A percentile compares a stretch with the other conserved stretches of the same genome.
Evolutionary conservation across 495 filamentous ascomycete species (phyloP).

Genomic region (Aspergillus conjunctus): DNA sequence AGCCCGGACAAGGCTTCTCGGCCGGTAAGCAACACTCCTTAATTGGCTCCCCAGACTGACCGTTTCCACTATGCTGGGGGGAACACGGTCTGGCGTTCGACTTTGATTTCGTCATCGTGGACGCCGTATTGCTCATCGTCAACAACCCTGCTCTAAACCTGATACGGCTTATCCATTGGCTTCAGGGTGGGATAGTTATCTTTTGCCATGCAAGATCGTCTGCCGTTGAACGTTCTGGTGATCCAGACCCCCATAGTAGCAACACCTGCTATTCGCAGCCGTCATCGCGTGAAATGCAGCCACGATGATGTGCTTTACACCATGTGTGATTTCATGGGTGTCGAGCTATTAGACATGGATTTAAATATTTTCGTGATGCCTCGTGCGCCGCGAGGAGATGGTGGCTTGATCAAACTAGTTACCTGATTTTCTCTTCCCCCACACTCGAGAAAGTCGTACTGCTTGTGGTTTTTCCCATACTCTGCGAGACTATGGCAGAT

Average conservation of each 20-base stretch:
- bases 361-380: conserved; percentile 7
- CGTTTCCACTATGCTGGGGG: not conserved
- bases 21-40: conserved; percentile 4
- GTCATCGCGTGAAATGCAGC: conserved; percentile 19
- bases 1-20: conserved; percentile 11
- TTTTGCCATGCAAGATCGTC: conserved; percentile 16
- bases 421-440: not conserved
- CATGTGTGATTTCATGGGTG: conserved; percentile 4
- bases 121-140: conserved; percentile 27
- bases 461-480: not conserved
- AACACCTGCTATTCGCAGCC: conserved; percentile 18
- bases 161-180: not conserved
- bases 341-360: conserved; percentile 1
- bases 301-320: conserved; percentile 24
- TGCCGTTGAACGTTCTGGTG: not conserved
- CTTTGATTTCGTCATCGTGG: conserved; percentile 26
- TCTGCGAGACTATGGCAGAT: conserved; percentile 8
- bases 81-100: not conserved
- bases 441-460: not conserved
- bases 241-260: conserved; percentile 13
- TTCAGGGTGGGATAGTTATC: not conserved
- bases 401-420: not conserved
- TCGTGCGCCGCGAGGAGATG: not conserved
- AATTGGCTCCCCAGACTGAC: conserved; percentile 3
- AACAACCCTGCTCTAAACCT: conserved; percentile 6